Evolutionary conservation across 768 basidiomycete genomes (phyloP), one percentile per base, ranked within the genome.

Genomic region (Gyrodon lividus): DNA sequence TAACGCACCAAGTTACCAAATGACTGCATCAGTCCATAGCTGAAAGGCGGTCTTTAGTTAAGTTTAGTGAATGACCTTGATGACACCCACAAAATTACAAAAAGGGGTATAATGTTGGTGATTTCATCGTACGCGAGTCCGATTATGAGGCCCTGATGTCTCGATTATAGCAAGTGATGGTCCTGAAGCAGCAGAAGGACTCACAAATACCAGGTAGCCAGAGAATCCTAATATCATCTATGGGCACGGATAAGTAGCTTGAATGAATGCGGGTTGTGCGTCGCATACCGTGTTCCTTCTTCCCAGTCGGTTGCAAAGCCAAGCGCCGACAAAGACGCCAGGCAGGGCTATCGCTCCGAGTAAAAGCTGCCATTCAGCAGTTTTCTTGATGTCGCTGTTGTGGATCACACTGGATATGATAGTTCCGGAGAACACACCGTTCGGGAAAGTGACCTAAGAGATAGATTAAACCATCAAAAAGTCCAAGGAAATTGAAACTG

Each of bases 1-100:
- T 14, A 17, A 61, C 70, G 34, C 61, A 79, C 82, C 70, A 87
- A 43, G 59, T 87, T 87, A n/a, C 85, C 86, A 40, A 75, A 78
- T 3, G 81, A 85, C 58, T 86, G 82, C 85, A 88, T 85, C 48
- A 86, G 68, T 2, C 83, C 87, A 63, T 86, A 88, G 57, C 82
- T 84, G 51, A 6, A 44, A 43, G 7, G 31, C 30, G 10, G n/a
- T 6, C 33, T 16, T 52, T 22, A 58, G 43, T n/a, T 40, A 54
- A 17, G 13, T 39, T 28, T 45, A 31, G 33, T 40, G 28, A 24
- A 26, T 28, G 13, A 46, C 44, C 8, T 24, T 24, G 22, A 33
- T 38, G 30, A 30, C 1, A 67, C 80, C 60, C 59, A 84, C 83
- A 89, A 81, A 53, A 89, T 67, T 45, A 89, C 76, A 59, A 90